Conservation (phyloP, 257 asterid genomes). For the Salvia miltiorrhiza region DNA sequence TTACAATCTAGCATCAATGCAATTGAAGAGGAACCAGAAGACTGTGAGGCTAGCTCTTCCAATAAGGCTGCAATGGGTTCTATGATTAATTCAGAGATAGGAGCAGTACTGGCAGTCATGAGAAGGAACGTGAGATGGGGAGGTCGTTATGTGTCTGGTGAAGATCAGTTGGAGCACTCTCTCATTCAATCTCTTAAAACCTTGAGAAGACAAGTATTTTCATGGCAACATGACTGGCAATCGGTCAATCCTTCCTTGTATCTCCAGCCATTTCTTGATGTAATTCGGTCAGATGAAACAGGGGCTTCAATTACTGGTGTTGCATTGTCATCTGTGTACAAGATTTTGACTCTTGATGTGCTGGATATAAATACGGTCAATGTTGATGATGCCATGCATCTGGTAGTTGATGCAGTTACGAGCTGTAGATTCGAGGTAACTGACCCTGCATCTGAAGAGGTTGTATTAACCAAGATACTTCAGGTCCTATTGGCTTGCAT, state of each 20-base stretch:
- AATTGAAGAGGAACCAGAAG: conserved; percentile 97
- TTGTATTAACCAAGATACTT: conserved; percentile 92
- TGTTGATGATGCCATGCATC: conserved; percentile 86
- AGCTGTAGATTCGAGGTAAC: conserved; percentile 97
- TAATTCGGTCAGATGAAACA: conserved; percentile 92
- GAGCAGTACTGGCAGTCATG: conserved; percentile 96
- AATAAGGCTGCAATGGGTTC: conserved; percentile 69
- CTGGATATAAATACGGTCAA: conserved; percentile 64
- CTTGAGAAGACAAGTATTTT: conserved; percentile 71
- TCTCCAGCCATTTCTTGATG: conserved; percentile 96
- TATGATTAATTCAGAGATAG: conserved; percentile 83
- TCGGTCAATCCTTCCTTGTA: conserved; percentile 68
- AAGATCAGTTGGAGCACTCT: conserved; percentile 94
- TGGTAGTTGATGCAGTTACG: conserved; percentile 92
- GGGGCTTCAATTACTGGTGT: conserved; percentile 94
- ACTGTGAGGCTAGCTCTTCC: conserved; percentile 59
- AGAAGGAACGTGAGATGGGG: conserved; percentile 99
- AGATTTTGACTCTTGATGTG: conserved; percentile 81
- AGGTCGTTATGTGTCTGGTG: conserved; percentile 93
- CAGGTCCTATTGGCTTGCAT: conserved; percentile 91
- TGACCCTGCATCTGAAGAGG: conserved; percentile 97
- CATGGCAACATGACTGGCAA: conserved; percentile 85
- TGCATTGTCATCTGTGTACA: conserved; percentile 87
- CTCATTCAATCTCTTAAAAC: conserved; percentile 87
- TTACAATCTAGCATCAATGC: conserved; percentile 78